Evolutionary conservation across 805 yeast species (phyloP).

Genomic region (Danielia oregonensis): DNA sequence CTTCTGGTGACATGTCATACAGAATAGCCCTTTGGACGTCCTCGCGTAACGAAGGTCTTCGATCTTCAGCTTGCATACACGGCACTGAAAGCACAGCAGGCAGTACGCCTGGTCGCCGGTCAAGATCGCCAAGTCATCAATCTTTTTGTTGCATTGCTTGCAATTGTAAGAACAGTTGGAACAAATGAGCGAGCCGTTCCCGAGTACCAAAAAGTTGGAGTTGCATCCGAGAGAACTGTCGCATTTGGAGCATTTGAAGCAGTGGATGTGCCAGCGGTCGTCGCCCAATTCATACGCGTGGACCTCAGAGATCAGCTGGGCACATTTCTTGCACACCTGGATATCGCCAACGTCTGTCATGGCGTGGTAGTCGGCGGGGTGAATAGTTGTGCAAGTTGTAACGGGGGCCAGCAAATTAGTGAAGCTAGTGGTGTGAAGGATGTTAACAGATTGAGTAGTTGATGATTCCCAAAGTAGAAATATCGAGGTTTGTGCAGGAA

Average conservation of each 20-base stretch:
- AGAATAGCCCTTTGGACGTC: constrained; percentile 87
- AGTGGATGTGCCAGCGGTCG: constrained; percentile 92
- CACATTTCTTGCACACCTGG: constrained; percentile 40
- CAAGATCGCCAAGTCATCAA: constrained; percentile 87
- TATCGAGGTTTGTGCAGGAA: too few species aligned
- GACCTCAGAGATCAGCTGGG: constrained; percentile 66
- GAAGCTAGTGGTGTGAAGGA: neutral
- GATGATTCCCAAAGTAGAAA: constrained; percentile 1
- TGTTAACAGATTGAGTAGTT: neutral
- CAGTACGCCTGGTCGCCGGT: constrained; percentile 97
- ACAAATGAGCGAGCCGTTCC: constrained; percentile 89
- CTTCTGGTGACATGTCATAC: constrained; percentile 88
- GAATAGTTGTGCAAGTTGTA: neutral
- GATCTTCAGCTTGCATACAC: constrained; percentile 79
- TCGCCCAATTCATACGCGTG: constrained; percentile 94
- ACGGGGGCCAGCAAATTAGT: neutral
- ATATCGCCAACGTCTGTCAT: constrained; percentile 5
- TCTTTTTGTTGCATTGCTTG: constrained; percentile 77
- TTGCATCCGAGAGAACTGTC: constrained; percentile 74
- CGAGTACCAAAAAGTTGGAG: constrained; percentile 85
- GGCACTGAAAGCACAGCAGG: constrained; percentile 82
- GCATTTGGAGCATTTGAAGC: constrained; percentile 89
- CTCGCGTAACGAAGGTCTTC: constrained; percentile 89
- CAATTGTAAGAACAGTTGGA: constrained; percentile 91
- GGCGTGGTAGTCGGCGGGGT: neutral